phyloP scores from a whole-genome alignment of 495 filamentous ascomycete species.

The Daldinia bambusicola region DNA sequence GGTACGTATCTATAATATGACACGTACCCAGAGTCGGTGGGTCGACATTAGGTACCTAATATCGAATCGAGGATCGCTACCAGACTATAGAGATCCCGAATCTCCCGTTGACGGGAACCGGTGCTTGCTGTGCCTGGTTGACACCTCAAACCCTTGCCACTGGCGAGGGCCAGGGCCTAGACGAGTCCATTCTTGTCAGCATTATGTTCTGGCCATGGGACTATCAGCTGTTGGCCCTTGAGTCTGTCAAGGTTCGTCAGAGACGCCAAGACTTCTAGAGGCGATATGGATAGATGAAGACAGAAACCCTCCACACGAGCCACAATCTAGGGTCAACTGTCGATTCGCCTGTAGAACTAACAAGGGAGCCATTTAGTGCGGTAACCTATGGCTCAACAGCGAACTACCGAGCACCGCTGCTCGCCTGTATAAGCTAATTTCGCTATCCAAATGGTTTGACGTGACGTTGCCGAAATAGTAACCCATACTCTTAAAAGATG shows the following conservation, averaged over 20 bases:
- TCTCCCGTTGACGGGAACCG: slow-evolving; percentile 16
- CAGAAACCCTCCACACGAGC: slow-evolving; percentile 19
- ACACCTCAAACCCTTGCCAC: slow-evolving; percentile 7
- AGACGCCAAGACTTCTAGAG: slow-evolving; percentile 34
- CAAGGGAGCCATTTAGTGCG: slow-evolving; percentile 12
- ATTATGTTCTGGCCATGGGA: slow-evolving; percentile 18
- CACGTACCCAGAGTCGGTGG: slow-evolving; percentile 21
- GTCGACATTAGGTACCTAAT: slow-evolving; percentile 12
- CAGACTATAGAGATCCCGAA: slow-evolving; percentile 31
- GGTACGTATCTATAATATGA: slow-evolving; percentile 37
- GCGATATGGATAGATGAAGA: slow-evolving; percentile 23
- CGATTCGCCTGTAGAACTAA: slow-evolving; percentile 34
- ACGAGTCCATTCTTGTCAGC: slow-evolving; percentile 29
- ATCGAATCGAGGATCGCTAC: slow-evolving; percentile 24
- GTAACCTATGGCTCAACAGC: not conserved
- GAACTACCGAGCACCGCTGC: slow-evolving; percentile 32
- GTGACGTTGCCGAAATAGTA: slow-evolving; percentile 10
- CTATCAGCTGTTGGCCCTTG: slow-evolving; percentile 12
- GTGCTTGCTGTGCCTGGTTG: slow-evolving; percentile 8
- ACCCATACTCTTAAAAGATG: slow-evolving; percentile 26
- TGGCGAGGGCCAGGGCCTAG: slow-evolving; percentile 24
- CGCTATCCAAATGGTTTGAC: slow-evolving; percentile 8
- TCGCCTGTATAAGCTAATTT: slow-evolving; percentile 27
- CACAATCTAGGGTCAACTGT: slow-evolving; percentile 34
- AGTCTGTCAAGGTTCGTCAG: slow-evolving; percentile 15